Evolutionary conservation across 192 early-diverging fungal species (phyloP), one percentile per base, ranked within the genome.

Genomic region (Glomus cerebriforme): DNA sequence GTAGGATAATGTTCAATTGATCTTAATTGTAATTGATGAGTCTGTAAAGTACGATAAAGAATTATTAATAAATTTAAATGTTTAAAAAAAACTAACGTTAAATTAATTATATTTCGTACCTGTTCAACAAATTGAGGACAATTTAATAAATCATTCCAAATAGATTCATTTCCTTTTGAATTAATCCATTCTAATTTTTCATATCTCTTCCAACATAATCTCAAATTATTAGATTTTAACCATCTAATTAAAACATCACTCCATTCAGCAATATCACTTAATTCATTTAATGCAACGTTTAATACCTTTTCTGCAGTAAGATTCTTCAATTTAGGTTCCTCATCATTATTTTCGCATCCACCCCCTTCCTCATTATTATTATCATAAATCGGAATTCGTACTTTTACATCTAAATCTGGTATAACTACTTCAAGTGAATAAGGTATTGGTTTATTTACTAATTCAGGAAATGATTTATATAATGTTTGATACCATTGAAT

Each of bases 151-250:
- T 65, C 49, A 29, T 84, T 65, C 80, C 80, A 58, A 81, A 79
- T 10, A 79, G 72, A 22, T 73, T 79, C 80, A 71, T 81, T 49
- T 64, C 58, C 65, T 79, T 37, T 80, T 2, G 19, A 22, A 78
- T 80, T 71, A 43, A 84, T 81, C 83, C 83, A 84, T 24, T 84
- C 83, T 31, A 84, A 81, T 12, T 80, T 63, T 65, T 81, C 83
- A 35, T 80, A 84, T 9, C 80, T 77, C 43, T 84, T 84, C 83
- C 83, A 84, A 35, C 83, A 84, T 5, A 84, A 75, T 1, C 80
- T 80, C 22, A 84, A 77, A 32, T 84, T 73, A 13, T 79, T 80
- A 58, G 67, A 54, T 35, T 81, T 73, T 29, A 73, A 43, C 83
- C 83, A 84, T 49, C 65, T 24, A 37, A 67, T 77, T 47, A 84